Percentiles rank a stretch among this genome's conserved stretches.
These are phyloP conservation scores for Mycothermus thermophilus DNA, from an alignment of 495 filamentous ascomycete species.

Conservation along the genomic window DNA sequence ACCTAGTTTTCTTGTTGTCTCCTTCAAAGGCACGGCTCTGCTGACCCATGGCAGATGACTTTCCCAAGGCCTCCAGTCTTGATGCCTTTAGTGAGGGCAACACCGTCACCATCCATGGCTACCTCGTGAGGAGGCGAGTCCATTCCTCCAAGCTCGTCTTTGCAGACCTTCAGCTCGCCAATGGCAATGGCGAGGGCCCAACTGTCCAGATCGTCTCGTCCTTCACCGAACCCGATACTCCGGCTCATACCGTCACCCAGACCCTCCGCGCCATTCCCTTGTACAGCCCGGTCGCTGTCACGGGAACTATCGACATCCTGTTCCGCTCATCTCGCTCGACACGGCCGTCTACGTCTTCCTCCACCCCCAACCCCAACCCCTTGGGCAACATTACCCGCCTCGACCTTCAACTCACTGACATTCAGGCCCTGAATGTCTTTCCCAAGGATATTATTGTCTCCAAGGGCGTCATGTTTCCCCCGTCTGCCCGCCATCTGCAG, in stretches of 20 bases:
- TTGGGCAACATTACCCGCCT: slow-evolving; percentile 9
- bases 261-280: slow-evolving; percentile 21
- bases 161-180: slow-evolving; percentile 43
- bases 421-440: slow-evolving; percentile 61
- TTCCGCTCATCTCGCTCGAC: background rate
- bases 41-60: slow-evolving; percentile 29
- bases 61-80: slow-evolving; percentile 33
- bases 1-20: no score
- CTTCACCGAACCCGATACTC: slow-evolving; percentile 11
- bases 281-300: slow-evolving; percentile 28
- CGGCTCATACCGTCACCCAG: slow-evolving; percentile 12
- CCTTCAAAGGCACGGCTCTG: no score
- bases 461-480: slow-evolving; percentile 53
- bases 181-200: slow-evolving; percentile 10
- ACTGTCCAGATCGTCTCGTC: slow-evolving; percentile 25
- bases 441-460: slow-evolving; percentile 63
- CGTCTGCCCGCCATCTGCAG: slow-evolving; percentile 69
- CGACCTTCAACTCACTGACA: slow-evolving; percentile 35
- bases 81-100: slow-evolving; percentile 26
- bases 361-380: slow-evolving; percentile 1
- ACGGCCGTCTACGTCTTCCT: background rate
- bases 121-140: slow-evolving; percentile 48
- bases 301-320: slow-evolving; percentile 17
- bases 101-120: slow-evolving; percentile 55
- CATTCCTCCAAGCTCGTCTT: slow-evolving; percentile 55